A percentile compares a stretch with the other conserved stretches of the same genome.
phyloP scores from a whole-genome alignment of 2,329 filamentous ascomycete species.

The Lasiodiplodia citricola region DNA sequence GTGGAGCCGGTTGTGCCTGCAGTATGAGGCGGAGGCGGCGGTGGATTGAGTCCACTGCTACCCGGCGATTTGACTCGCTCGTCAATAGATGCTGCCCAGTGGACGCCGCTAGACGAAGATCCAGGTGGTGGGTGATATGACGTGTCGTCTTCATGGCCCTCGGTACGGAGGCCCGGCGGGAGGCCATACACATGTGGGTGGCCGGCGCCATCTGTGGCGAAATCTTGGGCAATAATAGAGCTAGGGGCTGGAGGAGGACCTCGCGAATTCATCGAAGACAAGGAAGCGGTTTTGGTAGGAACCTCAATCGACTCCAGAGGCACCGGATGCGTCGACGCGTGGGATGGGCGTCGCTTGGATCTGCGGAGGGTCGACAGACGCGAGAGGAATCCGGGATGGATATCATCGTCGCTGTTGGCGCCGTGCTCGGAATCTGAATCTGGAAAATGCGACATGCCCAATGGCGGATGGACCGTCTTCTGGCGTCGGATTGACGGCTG shows the following conservation, averaged over 20 bases:
- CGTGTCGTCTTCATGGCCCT: constrained; percentile 53
- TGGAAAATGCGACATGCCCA: constrained; percentile 88
- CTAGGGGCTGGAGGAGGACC: background rate
- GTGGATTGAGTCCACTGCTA: constrained; percentile 54
- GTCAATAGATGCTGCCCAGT: constrained; percentile 47
- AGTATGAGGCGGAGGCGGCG: constrained; percentile 62
- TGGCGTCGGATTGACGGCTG: constrained; percentile 42
- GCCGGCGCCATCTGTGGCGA: constrained; percentile 27
- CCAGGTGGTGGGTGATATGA: constrained; percentile 47
- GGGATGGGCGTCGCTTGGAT: constrained; percentile 27
- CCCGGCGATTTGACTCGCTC: constrained; percentile 49
- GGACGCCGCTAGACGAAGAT: constrained; percentile 30
- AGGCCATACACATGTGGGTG: constrained; percentile 57
- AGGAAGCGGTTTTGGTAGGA: constrained; percentile 11
- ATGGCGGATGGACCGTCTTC: constrained; percentile 70
- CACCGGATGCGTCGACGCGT: constrained; percentile 47
- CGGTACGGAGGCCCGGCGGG: constrained; percentile 43
- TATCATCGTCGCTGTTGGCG: constrained; percentile 36
- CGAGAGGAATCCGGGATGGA: constrained; percentile 57
- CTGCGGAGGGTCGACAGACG: constrained; percentile 33
- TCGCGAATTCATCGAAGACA: background rate
- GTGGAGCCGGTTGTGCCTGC: constrained; percentile 44
- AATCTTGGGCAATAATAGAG: constrained; percentile 17
- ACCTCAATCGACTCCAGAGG: constrained; percentile 52
- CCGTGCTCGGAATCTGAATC: constrained; percentile 62